Evolutionary conservation across 805 yeast species (phyloP), one percentile per base, ranked within the genome.

Genomic region (Kurtzmaniella fragi): DNA sequence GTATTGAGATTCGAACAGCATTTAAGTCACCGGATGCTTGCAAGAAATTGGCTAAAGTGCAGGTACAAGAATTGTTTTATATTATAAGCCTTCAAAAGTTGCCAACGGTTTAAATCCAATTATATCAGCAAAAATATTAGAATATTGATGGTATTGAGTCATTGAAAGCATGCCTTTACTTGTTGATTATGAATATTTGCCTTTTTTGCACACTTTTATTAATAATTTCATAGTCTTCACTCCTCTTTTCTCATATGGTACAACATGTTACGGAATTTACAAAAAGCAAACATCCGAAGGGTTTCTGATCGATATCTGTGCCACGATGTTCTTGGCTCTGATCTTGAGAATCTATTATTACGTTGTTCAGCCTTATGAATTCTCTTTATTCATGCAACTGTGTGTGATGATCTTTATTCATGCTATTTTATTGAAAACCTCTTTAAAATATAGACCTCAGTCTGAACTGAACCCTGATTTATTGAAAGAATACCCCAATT

Each of bases 221-320:
- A 82, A 84, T 47, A 70, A 79, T 47, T 60, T 83, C 54, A 79
- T 89, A 55, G 76, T 88, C 25, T 76, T 85, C 53, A 84, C 96
- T 0, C 97, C 97, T 2, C 59, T 89, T 32, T 73, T 90, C 44
- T 85, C 96, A 5, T 89, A 90, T 54, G 95, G 95, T 2, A 77
- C 93, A 12, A 88, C 96, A 1, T 75, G 89, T 28, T 67, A 77
- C 34, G 71, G 84, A 45, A 88, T 89, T 11, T 73, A 78, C 50
- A 66, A 71, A 34, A 73, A 76, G 27, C 67, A 80, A 54, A 73
- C 89, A 0, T 75, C 91, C 1, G 68, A 76, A 16, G 97, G 96
- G 16, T 88, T 89, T 54, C 84, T 95, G 4, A 68, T 88, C n/a
- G 97, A 90, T 60, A 85, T 90, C 9, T 90, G 96, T 61, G 90